These are phyloP conservation scores for Jimgerdemannia flammicorona DNA, from an alignment of 192 early-diverging fungal genomes.

Conservation along the genomic window DNA sequence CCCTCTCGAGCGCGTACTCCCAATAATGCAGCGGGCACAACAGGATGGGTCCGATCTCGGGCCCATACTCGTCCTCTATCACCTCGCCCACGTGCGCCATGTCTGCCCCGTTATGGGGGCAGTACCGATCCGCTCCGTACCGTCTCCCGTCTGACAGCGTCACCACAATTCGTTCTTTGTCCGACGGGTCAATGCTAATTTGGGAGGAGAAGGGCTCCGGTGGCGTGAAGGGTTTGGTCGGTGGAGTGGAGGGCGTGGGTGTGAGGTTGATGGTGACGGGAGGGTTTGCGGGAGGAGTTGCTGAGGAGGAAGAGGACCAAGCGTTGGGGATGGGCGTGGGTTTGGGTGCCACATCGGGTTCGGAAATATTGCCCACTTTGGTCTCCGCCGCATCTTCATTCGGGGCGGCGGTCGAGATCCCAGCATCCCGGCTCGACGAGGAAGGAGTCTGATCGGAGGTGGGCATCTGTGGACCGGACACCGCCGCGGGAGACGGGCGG, in stretches of 20 bases:
- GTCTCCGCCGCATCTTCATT: neutral
- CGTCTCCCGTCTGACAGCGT: constrained; percentile 28
- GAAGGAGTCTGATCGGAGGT: too few species aligned
- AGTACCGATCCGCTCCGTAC: constrained; percentile 31
- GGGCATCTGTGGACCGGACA: neutral
- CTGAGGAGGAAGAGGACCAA: neutral
- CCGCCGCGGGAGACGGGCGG: neutral
- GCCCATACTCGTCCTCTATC: constrained; percentile 24
- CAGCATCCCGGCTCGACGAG: too few species aligned
- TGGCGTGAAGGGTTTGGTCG: neutral
- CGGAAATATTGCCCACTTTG: neutral
- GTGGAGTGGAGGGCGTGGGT: neutral
- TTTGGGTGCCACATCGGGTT: neutral
- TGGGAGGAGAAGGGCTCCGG: neutral
- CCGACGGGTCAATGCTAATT: neutral
- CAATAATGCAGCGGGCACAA: constrained; percentile 33
- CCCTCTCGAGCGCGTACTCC: constrained; percentile 29
- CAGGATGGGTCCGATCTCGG: constrained; percentile 31
- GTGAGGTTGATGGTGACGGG: neutral
- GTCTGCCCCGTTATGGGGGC: constrained; percentile 34
- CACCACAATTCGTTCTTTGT: constrained; percentile 19
- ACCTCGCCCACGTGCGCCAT: constrained; percentile 19
- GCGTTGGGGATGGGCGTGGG: neutral
- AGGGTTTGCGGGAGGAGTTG: too few species aligned
- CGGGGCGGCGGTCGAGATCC: too few species aligned